Evolutionary conservation across 2,329 filamentous ascomycete genomes (phyloP), one percentile per base, ranked within the genome.

Genomic region (Epichloe uncinata): DNA sequence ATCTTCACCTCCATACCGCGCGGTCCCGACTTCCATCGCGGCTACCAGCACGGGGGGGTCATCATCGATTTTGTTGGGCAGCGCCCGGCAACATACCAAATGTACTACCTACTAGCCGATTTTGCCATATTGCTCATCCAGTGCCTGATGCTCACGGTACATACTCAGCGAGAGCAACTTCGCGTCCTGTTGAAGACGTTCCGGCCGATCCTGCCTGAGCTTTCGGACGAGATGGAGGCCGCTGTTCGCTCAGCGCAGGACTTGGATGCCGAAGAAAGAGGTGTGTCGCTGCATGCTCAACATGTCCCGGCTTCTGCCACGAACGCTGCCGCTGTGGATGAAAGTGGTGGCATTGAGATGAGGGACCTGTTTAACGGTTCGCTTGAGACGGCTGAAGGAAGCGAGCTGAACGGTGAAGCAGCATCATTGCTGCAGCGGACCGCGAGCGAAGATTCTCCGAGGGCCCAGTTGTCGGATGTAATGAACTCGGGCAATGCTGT

Each of bases 21-120:
- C 20, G 79, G 78, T n/a, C 72, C 73, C 52, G 81, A 84, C 57
- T 72, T 76, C 37, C 73, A 78, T 52, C 70, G 79, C 48, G 81
- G 81, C 22, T 85, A 84, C 59, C 71, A 84, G 22, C 81, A 85
- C 54, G 82, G 82, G 22, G 82, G 82, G 35, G 68, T 84, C 47
- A 70, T 85, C 22, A 74, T 84, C 56, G 82, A 85, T 59, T 81
- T 85, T 56, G 72, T 85, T 56, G 82, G 82, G 13, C 81, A 85
- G 61, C 75, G 74, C 55, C 77, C 79, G 4, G 77, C 81, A 2
- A 71, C 73, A 2, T 81, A 77, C 22, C 73, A 72, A 54, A 57
- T 77, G 15, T 72, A 75, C 47, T 72, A 83, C 43, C 55, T 84
- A 5, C 57, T 76, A 2, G 63, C 79, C 42, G 82, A 85, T 60